Percentiles rank a stretch among this genome's conserved stretches.
Evolutionary conservation across 202 grass and related monocot species (phyloP).

Genomic region (Digitaria exilis): DNA sequence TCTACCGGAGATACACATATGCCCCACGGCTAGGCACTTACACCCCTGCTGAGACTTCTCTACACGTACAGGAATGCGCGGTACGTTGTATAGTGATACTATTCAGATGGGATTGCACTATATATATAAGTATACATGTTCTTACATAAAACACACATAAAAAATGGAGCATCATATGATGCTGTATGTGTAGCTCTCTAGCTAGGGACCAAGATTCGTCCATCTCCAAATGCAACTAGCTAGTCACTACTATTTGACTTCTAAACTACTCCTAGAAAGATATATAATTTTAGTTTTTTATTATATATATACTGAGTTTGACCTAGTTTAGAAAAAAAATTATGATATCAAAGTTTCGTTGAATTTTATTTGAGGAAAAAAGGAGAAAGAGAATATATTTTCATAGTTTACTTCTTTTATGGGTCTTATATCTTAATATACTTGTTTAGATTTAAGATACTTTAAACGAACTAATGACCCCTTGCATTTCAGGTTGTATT

Average conservation of each 20-base stretch:
- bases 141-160: neutral
- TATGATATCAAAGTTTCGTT: too few species aligned
- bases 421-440: too few species aligned
- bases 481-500: too few species aligned
- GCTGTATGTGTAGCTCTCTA: neutral
- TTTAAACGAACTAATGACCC: too few species aligned
- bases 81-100: neutral
- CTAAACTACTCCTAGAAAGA: neutral
- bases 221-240: neutral
- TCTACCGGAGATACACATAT: neutral
- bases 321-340: too few species aligned
- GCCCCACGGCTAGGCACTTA: conserved; percentile 9
- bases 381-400: too few species aligned
- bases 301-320: too few species aligned
- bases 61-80: neutral
- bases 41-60: neutral
- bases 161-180: neutral
- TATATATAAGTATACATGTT: neutral
- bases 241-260: neutral
- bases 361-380: too few species aligned
- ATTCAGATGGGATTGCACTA: conserved; percentile 4
- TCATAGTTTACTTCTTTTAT: too few species aligned
- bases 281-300: too few species aligned
- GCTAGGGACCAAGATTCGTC: neutral
- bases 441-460: too few species aligned